These are phyloP conservation scores for Trichoderma simmonsii DNA, from an alignment of 2,329 filamentous ascomycete species.

Conservation along the genomic window DNA sequence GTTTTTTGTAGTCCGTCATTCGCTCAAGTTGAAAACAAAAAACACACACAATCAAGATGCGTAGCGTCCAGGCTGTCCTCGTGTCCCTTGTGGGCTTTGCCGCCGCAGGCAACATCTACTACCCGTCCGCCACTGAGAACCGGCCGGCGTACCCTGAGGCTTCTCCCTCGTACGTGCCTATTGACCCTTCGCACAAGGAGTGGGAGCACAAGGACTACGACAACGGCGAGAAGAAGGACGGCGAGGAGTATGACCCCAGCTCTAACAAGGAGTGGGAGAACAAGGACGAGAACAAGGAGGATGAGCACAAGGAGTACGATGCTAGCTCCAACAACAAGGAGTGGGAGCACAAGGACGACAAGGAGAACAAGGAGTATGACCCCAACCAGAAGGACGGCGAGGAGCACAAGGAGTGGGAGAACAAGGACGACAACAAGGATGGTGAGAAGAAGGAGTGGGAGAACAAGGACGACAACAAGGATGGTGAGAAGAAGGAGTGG, in stretches of 20 bases:
- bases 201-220: not conserved
- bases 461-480: not conserved
- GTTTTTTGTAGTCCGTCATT: not conserved
- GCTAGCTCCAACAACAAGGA: not conserved
- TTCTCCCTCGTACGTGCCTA: not conserved
- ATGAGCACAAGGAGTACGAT: not conserved
- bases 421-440: not conserved
- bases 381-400: not conserved
- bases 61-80: slow-evolving; percentile 28
- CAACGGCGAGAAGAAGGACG: not conserved
- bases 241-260: too few species aligned
- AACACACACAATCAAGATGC: slow-evolving; percentile 5
- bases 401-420: not conserved
- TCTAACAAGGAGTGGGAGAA: not conserved
- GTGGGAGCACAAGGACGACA: not conserved
- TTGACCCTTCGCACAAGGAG: not conserved
- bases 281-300: not conserved
- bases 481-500: not conserved
- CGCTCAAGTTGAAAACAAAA: not conserved
- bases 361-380: not conserved
- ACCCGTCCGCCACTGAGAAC: not conserved
- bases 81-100: slow-evolving; percentile 25
- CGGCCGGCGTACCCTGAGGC: not conserved
- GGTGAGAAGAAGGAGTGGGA: not conserved
- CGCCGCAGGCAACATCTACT: slow-evolving; percentile 22